Evolutionary conservation across 805 yeast genomes (phyloP).

Genomic region (Candida montana): DNA sequence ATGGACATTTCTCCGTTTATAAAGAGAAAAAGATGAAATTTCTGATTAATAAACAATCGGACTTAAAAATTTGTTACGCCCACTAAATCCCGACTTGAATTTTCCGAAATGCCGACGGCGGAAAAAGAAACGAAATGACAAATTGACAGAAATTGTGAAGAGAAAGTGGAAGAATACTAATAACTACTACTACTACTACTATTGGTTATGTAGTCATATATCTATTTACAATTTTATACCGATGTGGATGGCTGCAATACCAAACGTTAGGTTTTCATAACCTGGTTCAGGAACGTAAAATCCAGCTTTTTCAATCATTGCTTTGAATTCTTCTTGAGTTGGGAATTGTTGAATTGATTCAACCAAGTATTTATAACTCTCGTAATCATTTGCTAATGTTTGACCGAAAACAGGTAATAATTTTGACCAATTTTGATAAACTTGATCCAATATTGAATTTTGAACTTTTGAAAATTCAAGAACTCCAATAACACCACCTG

Average conservation of each 20-base stretch:
- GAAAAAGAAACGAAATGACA: no score
- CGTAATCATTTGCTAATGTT: slow-evolving; percentile 89
- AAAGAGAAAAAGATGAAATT: no score
- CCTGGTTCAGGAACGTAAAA: slow-evolving; percentile 87
- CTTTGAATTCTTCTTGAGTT: slow-evolving; percentile 81
- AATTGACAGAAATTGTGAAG: no score
- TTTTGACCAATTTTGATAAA: slow-evolving; percentile 85
- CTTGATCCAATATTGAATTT: slow-evolving; percentile 64
- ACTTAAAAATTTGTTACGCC: no score
- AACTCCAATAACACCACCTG: slow-evolving; percentile 97
- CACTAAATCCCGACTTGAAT: no score
- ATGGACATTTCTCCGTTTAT: no score
- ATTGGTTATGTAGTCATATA: no score
- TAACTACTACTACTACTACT: no score
- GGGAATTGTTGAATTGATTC: slow-evolving; percentile 94
- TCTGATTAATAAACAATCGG: no score
- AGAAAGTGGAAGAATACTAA: no score
- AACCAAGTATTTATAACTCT: slow-evolving; percentile 92
- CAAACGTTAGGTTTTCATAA: slow-evolving; percentile 89
- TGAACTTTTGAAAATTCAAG: slow-evolving; percentile 91
- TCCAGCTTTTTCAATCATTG: slow-evolving; percentile 93
- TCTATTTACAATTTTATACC: slow-evolving; percentile 72
- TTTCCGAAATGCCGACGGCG: no score
- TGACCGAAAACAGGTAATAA: slow-evolving; percentile 93
- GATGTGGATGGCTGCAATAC: slow-evolving; percentile 92